These are phyloP conservation scores for Schizochytrium sp. DNA, from an alignment of 108 stramenopile genomes.

Conservation along the genomic window DNA sequence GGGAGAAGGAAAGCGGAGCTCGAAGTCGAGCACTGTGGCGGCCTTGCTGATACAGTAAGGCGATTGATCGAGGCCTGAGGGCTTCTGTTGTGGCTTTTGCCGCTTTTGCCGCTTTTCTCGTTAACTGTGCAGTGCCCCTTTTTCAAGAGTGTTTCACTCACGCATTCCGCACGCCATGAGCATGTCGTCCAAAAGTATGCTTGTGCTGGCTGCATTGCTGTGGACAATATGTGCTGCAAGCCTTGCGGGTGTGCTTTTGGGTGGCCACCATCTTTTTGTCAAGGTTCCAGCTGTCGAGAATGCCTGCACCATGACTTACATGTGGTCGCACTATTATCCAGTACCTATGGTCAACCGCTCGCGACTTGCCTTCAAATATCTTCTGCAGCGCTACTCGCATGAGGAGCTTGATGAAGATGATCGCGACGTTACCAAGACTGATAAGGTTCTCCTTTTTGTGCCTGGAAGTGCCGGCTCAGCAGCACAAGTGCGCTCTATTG, in stretches of 20 bases:
- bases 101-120: too few species aligned
- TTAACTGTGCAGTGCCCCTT: too few species aligned
- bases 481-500: slow-evolving; percentile 44
- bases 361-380: slow-evolving; percentile 56
- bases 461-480: slow-evolving; percentile 41
- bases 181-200: too few species aligned
- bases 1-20: too few species aligned
- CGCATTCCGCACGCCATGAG: too few species aligned
- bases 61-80: too few species aligned
- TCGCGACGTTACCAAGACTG: neutral
- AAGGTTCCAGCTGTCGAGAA: neutral
- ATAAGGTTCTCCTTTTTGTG: slow-evolving; percentile 3
- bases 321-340: slow-evolving; percentile 28
- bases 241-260: neutral
- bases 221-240: slow-evolving; percentile 1
- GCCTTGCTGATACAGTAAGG: too few species aligned
- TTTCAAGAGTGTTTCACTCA: too few species aligned
- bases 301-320: slow-evolving; percentile 49
- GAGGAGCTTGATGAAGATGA: neutral
- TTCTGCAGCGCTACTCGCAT: slow-evolving; percentile 5
- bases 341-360: slow-evolving; percentile 48
- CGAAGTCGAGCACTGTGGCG: too few species aligned
- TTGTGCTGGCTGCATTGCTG: neutral
- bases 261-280: slow-evolving; percentile 14
- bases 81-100: too few species aligned